Conservation (phyloP, 345 rosid genomes). For the Cochlearia excelsa region DNA sequence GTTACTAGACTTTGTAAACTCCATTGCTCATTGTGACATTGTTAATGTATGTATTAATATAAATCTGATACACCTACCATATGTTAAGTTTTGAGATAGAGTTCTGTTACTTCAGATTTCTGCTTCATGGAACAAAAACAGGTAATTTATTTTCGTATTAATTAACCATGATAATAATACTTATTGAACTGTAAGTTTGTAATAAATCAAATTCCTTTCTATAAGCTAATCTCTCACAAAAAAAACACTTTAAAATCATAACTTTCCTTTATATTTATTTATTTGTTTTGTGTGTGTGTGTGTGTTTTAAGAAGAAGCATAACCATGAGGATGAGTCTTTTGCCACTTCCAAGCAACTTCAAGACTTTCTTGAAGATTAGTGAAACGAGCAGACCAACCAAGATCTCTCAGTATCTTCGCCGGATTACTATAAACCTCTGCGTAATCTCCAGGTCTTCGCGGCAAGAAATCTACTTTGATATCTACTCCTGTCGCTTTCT, state of each 20-base stretch:
- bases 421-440: slow-evolving; percentile 79
- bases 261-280: not conserved
- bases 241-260: not conserved
- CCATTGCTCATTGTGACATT: slow-evolving; percentile 18
- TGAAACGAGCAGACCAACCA: slow-evolving; percentile 72
- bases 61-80: slow-evolving; percentile 24
- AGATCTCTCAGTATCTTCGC: slow-evolving; percentile 55
- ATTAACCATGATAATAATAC: slow-evolving; percentile 4
- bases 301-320: slow-evolving; percentile 36
- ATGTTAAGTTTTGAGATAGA: slow-evolving; percentile 9
- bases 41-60: slow-evolving; percentile 30
- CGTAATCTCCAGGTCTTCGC: slow-evolving; percentile 85
- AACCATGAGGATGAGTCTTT: slow-evolving; percentile 61
- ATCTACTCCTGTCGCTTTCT: slow-evolving; percentile 76
- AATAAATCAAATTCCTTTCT: slow-evolving; percentile 6
- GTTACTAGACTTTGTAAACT: slow-evolving; percentile 23
- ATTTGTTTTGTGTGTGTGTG: no score
- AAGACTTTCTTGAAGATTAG: slow-evolving; percentile 66
- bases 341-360: slow-evolving; percentile 80
- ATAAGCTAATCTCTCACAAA: slow-evolving; percentile 19
- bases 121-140: slow-evolving; percentile 14
- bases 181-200: slow-evolving; percentile 18
- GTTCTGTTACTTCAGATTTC: slow-evolving; percentile 10
- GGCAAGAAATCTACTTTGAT: slow-evolving; percentile 73
- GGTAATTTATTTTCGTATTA: not conserved